These are phyloP conservation scores for Metschnikowia cubensis DNA, from an alignment of 805 yeast genomes.

Conservation along the genomic window DNA sequence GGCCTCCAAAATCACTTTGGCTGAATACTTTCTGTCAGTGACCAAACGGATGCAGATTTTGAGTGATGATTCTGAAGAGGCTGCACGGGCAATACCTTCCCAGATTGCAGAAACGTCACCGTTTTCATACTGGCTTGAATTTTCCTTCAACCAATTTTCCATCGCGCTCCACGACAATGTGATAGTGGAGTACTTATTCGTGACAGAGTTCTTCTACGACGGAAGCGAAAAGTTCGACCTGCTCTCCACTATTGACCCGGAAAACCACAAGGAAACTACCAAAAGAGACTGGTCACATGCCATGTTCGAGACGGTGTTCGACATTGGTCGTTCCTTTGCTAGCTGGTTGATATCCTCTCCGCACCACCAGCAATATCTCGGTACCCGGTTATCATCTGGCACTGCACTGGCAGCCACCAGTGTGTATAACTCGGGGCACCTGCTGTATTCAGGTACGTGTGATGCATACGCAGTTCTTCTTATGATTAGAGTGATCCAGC, in stretches of 20 bases:
- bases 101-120: conserved; percentile 81
- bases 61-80: conserved; percentile 25
- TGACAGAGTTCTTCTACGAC: conserved; percentile 64
- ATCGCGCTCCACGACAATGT: conserved; percentile 73
- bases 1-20: conserved; percentile 22
- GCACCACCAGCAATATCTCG: conserved; percentile 23
- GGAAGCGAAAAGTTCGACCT: conserved; percentile 35
- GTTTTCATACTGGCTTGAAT: conserved; percentile 64
- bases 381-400: conserved; percentile 16
- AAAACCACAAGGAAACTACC: conserved; percentile 5
- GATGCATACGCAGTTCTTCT: conserved; percentile 80
- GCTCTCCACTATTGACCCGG: conserved; percentile 15
- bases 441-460: conserved; percentile 43
- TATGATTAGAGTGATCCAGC: conserved; percentile 67
- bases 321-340: conserved; percentile 43
- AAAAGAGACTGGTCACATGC: conserved; percentile 31
- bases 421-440: neutral
- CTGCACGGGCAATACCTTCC: conserved; percentile 53
- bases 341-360: conserved; percentile 41
- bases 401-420: conserved; percentile 6
- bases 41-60: conserved; percentile 61
- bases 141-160: conserved; percentile 67
- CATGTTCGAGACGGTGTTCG: conserved; percentile 36
- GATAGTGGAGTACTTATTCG: conserved; percentile 69
- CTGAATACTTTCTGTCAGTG: conserved; percentile 51